Base-by-base conservation (phyloP, 345 rosid genomes). In the Rhizophora mangle region DNA sequence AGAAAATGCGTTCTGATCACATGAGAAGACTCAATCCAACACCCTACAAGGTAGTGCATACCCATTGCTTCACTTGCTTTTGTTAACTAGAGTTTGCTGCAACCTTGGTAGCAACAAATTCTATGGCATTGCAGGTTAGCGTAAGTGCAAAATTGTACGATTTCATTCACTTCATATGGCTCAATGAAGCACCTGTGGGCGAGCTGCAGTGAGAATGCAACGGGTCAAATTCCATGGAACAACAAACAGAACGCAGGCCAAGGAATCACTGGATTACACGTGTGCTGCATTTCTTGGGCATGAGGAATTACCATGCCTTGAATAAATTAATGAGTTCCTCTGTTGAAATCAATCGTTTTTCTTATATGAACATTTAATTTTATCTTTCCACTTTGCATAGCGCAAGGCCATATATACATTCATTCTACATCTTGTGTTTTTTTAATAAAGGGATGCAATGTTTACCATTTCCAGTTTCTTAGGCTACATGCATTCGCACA, bases 111-210 rank as follows among this genome's bases (percentile, higher is more conserved):
- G 53, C 53, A 29, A 3, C 52, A 19, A 21, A 8, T 5, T 16
- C 26, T 13, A 36, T 30, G 66, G 21, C 31, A n/a, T 16, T 8
- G 21, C 88, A 92, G 99, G 99, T 92, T 78, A 95, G 98, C 54
- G 98, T 92, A 16, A 92, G 91, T 31, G 85, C 86, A 1, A 92
- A 88, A 68, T 75, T 92, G 71, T 95, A 95, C 18, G 98, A 95
- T 69, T 95, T 95, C 83, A 95, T 92, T 68, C 98, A 95, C 77
- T 88, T 87, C 82, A 79, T 95, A 32, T 95, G 99, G 98, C 97
- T 95, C 74, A 95, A 95, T 5, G 99, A 95, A 83, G 99, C 98
- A 6, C 99, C 99, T 2, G 98, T 95, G 4, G 99, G 99, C 67
- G 99, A 95, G 80, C 74, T 95, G 81, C 90, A 85, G 64, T 92